Evolutionary conservation across 441 rosid species (phyloP).

Genomic region (Capsella rubella): DNA sequence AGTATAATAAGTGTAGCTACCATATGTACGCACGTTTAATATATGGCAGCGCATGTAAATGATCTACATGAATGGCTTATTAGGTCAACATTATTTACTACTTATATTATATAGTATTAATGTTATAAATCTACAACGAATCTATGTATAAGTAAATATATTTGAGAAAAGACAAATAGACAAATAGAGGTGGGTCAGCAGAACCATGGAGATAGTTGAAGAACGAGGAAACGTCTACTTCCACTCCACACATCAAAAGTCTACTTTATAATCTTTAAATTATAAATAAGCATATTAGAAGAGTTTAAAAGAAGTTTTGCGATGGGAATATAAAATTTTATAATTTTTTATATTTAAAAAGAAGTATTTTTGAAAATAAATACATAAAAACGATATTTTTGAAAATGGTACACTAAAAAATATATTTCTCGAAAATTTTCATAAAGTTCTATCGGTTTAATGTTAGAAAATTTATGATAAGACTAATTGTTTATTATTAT

Average conservation of each 20-base stretch:
- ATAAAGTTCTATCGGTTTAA: no score
- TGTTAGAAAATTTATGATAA: no score
- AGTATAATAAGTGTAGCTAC: no score
- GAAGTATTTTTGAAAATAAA: no score
- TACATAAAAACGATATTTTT: no score
- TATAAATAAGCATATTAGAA: neutral
- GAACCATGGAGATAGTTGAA: constrained; percentile 39
- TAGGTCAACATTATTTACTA: constrained; percentile 21
- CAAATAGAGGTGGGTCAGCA: constrained; percentile 40
- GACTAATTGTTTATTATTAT: no score
- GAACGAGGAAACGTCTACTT: constrained; percentile 47
- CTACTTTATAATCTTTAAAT: neutral
- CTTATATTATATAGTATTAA: constrained; percentile 4
- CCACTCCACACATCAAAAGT: constrained; percentile 33
- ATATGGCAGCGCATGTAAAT: constrained; percentile 34
- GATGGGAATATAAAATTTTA: no score
- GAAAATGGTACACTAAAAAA: no score
- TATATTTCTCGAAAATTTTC: no score
- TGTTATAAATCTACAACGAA: constrained; percentile 19
- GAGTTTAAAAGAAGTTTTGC: no score
- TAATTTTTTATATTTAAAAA: no score
- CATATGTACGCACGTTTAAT: constrained; percentile 36
- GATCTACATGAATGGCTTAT: constrained; percentile 21
- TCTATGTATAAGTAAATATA: constrained; percentile 10
- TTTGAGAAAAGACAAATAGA: neutral